Evolutionary conservation across 2,329 filamentous ascomycete genomes (phyloP).

Genomic region (Ophiostoma sp.): DNA sequence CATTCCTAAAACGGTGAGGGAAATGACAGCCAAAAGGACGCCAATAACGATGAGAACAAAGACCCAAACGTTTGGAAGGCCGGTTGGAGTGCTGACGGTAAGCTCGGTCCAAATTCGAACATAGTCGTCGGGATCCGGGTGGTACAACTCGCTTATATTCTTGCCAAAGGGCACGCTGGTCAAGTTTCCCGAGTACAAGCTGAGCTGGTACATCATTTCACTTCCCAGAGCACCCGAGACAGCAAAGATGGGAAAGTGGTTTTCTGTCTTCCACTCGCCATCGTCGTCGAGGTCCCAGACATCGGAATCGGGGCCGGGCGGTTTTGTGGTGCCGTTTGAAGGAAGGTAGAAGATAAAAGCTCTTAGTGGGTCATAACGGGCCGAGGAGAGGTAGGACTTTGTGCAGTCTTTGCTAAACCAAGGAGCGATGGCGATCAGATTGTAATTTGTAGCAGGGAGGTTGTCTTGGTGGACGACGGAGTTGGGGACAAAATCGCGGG

Average conservation of each 20-base stretch:
- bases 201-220: constrained; percentile 65
- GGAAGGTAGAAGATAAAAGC: constrained; percentile 61
- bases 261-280: constrained; percentile 64
- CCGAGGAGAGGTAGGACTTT: constrained; percentile 61
- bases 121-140: constrained; percentile 53
- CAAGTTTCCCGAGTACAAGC: constrained; percentile 72
- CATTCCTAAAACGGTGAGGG: constrained; percentile 64
- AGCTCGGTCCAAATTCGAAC: constrained; percentile 57
- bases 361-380: constrained; percentile 54
- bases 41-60: constrained; percentile 68
- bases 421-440: constrained; percentile 75
- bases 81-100: constrained; percentile 41
- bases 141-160: constrained; percentile 51
- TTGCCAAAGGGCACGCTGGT: constrained; percentile 54
- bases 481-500: constrained; percentile 61
- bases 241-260: constrained; percentile 77
- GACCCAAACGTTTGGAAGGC: constrained; percentile 72
- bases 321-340: constrained; percentile 50
- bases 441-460: constrained; percentile 63
- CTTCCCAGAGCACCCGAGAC: constrained; percentile 63
- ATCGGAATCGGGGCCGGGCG: constrained; percentile 59
- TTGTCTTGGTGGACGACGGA: constrained; percentile 71
- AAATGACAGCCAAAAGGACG: constrained; percentile 63
- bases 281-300: constrained; percentile 67
- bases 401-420: constrained; percentile 77